A percentile compares a stretch with the other conserved stretches of the same genome.
Conservation (phyloP, 805 yeast species). For the Spathaspora passalidarum region DNA sequence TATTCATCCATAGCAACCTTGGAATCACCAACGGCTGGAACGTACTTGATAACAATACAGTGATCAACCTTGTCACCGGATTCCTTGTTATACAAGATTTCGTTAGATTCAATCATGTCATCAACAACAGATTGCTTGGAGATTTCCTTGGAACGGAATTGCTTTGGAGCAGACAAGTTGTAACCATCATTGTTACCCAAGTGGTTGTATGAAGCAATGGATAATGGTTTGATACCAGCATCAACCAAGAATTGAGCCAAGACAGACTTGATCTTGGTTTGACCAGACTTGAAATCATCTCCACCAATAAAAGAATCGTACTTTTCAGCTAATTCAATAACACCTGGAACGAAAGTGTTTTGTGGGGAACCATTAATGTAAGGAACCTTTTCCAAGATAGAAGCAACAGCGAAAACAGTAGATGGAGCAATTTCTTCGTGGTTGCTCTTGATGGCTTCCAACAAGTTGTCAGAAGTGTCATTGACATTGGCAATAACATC, state of each 20-base stretch:
- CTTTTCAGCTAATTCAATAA: constrained; percentile 81
- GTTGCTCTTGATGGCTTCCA: constrained; percentile 69
- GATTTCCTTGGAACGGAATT: constrained; percentile 93
- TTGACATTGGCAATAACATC: constrained; percentile 76
- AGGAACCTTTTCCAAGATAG: constrained; percentile 82
- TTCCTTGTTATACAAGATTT: constrained; percentile 78
- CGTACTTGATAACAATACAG: constrained; percentile 90
- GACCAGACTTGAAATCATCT: constrained; percentile 96
- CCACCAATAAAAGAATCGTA: constrained; percentile 84
- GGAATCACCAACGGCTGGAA: constrained; percentile 93
- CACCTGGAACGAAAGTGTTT: constrained; percentile 96
- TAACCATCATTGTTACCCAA: constrained; percentile 95
- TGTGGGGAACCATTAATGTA: constrained; percentile 97
- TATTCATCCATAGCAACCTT: constrained; percentile 99
- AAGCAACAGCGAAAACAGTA: constrained; percentile 91
- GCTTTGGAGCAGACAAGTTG: constrained; percentile 87
- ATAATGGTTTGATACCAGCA: constrained; percentile 93
- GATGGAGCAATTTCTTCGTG: constrained; percentile 89
- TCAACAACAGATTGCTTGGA: constrained; percentile 91
- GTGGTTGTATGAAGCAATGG: constrained; percentile 95
- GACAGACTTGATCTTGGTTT: constrained; percentile 93
- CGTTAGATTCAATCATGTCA: constrained; percentile 87
- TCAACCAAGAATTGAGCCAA: constrained; percentile 94
- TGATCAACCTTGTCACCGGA: constrained; percentile 81
- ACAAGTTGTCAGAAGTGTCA: constrained; percentile 80